phyloP scores from a whole-genome alignment of 345 rosid species.

The Brassica rapa region DNA sequence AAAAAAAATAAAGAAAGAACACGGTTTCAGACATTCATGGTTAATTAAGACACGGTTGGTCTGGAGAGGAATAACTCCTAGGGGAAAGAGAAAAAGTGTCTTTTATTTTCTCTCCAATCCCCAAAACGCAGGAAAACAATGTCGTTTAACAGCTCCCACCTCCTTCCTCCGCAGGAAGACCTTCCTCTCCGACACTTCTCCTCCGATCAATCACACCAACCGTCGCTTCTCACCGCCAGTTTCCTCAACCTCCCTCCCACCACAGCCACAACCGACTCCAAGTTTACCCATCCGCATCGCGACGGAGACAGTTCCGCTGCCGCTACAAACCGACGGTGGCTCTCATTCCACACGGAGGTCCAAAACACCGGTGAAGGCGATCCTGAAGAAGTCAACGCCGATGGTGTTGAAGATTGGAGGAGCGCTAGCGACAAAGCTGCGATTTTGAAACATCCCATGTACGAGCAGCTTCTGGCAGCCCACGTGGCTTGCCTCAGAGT shows the following conservation, averaged over 20 bases:
- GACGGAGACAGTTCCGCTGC: constrained; percentile 29
- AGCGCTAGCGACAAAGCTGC: constrained; percentile 73
- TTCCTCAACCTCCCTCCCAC: constrained; percentile 62
- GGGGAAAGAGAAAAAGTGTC: not conserved
- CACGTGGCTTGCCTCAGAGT: constrained; percentile 86
- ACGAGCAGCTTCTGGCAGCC: constrained; percentile 84
- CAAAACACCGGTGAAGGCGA: constrained; percentile 42
- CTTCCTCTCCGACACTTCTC: constrained; percentile 74
- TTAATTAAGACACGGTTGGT: constrained; percentile 7
- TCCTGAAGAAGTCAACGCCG: constrained; percentile 47
- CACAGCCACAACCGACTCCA: constrained; percentile 20
- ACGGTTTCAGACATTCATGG: not conserved
- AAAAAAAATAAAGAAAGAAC: not conserved
- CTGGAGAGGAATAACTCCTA: not conserved
- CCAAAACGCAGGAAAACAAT: constrained; percentile 32
- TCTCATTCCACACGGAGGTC: constrained; percentile 53
- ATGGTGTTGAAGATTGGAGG: constrained; percentile 64
- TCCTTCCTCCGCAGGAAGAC: constrained; percentile 41
- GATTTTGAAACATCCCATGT: constrained; percentile 84
- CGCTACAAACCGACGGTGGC: constrained; percentile 59
- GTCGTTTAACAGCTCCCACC: constrained; percentile 41
- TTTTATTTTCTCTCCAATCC: constrained; percentile 9
- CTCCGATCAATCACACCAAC: constrained; percentile 47
- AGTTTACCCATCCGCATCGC: constrained; percentile 26
- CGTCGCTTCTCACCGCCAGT: constrained; percentile 47